Evolutionary conservation across 345 rosid species (phyloP).

Genomic region (Aquilaria sinensis): DNA sequence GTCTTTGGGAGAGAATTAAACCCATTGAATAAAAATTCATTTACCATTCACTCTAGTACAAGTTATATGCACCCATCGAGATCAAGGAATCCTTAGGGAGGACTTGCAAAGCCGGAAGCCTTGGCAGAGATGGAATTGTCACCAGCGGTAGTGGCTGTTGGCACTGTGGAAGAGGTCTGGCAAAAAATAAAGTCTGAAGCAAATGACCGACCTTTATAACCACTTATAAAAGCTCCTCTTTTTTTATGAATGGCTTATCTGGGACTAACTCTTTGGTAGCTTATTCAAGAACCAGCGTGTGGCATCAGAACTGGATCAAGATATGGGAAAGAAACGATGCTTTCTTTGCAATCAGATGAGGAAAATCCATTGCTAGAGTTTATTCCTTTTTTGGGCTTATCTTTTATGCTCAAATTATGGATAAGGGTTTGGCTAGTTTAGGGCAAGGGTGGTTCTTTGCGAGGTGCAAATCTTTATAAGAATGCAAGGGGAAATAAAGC

Average conservation of each 20-base stretch:
- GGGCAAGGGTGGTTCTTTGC: constrained; percentile 16
- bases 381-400: constrained; percentile 60
- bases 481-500: constrained; percentile 3
- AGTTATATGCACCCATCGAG: constrained; percentile 19
- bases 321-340: constrained; percentile 73
- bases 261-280: constrained; percentile 26
- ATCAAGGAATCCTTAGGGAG: constrained; percentile 37
- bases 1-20: constrained; percentile 42
- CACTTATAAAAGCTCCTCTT: constrained; percentile 78
- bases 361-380: constrained; percentile 76
- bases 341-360: constrained; percentile 85
- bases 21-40: constrained; percentile 50
- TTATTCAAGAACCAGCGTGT: constrained; percentile 4
- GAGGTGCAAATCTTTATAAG: constrained; percentile 19
- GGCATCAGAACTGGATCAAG: constrained; percentile 22
- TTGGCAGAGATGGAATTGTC: constrained; percentile 43
- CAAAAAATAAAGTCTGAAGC: constrained; percentile 72
- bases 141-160: constrained; percentile 75
- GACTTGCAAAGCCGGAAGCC: constrained; percentile 25
- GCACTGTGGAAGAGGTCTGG: constrained; percentile 86
- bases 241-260: constrained; percentile 64
- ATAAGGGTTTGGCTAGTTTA: constrained; percentile 20
- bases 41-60: constrained; percentile 56
- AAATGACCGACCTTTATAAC: constrained; percentile 86
- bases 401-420: constrained; percentile 84